Conservation (phyloP, 768 basidiomycete species). For the Nevesoporus exiguus region DNA sequence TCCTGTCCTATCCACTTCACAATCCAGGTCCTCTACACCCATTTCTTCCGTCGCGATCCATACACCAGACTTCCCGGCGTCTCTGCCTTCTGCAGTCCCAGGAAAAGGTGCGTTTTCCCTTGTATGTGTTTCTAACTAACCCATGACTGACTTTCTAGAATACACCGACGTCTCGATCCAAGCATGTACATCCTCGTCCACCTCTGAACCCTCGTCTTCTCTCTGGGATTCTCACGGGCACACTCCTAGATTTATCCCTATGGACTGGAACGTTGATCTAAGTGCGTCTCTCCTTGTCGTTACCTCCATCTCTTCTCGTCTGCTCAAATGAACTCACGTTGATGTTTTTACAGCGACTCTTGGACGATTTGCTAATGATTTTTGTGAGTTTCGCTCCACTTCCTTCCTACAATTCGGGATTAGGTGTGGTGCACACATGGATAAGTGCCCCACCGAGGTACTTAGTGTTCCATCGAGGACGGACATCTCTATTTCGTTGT, state of each 20-base stretch:
- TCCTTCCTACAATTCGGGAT: too few species aligned
- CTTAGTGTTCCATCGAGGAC: too few species aligned
- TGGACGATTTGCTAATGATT: background rate
- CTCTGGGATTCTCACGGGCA: background rate
- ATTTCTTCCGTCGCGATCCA: background rate
- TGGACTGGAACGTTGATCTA: slow-evolving; percentile 7
- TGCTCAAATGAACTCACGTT: too few species aligned
- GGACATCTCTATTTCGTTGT: too few species aligned
- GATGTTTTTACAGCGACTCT: background rate
- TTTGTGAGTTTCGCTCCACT: slow-evolving; percentile 12
- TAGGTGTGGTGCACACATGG: too few species aligned
- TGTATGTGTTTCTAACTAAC: background rate
- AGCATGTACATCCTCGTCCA: background rate
- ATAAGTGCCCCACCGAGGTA: too few species aligned
- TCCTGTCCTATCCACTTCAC: background rate
- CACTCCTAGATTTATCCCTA: slow-evolving; percentile 1
- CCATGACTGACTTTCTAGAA: slow-evolving; percentile 2
- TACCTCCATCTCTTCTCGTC: background rate
- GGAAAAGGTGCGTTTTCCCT: slow-evolving; percentile 3
- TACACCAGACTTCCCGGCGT: background rate
- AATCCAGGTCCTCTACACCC: background rate
- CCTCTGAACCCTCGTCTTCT: background rate
- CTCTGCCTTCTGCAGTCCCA: background rate
- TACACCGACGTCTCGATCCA: slow-evolving; percentile 13
- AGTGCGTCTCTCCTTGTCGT: background rate